Evolutionary conservation across 129 eudicot species (phyloP).

Genomic region (Arctium minus): DNA sequence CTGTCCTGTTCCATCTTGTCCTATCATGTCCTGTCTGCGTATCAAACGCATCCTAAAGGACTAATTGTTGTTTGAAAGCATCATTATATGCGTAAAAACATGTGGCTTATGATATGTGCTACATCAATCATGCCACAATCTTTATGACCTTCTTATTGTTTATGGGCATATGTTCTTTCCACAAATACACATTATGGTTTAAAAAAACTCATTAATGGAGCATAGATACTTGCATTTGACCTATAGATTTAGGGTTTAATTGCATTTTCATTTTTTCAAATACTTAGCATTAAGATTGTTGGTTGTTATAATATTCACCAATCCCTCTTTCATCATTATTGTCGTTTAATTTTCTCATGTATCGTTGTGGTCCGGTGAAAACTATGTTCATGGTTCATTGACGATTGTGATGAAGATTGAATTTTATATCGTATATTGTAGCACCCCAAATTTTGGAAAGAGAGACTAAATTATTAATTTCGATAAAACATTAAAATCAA

Average conservation of each 20-base stretch:
- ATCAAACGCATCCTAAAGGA: too few relatives aligned
- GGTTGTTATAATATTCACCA: not conserved
- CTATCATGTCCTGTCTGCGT: too few relatives aligned
- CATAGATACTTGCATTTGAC: not conserved
- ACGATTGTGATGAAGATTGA: too few relatives aligned
- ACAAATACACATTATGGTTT: not conserved
- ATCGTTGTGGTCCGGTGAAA: not conserved
- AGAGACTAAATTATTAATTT: too few relatives aligned
- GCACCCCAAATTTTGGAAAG: too few relatives aligned
- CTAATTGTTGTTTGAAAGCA: not conserved
- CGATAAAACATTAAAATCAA: too few relatives aligned
- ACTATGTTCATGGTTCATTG: too few relatives aligned
- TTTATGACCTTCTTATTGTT: not conserved
- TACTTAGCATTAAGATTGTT: not conserved
- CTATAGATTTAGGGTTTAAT: not conserved
- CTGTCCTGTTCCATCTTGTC: too few relatives aligned
- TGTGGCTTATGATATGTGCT: not conserved
- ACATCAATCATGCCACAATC: not conserved
- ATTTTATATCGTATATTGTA: too few relatives aligned
- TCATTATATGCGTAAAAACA: not conserved
- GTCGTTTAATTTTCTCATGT: too few relatives aligned
- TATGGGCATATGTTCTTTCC: not conserved
- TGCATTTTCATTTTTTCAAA: not conserved
- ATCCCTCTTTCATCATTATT: too few relatives aligned
- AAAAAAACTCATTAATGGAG: not conserved